Conservation (phyloP, 371 early-diverging fungal species). For the Syncephalis fuscata region DNA sequence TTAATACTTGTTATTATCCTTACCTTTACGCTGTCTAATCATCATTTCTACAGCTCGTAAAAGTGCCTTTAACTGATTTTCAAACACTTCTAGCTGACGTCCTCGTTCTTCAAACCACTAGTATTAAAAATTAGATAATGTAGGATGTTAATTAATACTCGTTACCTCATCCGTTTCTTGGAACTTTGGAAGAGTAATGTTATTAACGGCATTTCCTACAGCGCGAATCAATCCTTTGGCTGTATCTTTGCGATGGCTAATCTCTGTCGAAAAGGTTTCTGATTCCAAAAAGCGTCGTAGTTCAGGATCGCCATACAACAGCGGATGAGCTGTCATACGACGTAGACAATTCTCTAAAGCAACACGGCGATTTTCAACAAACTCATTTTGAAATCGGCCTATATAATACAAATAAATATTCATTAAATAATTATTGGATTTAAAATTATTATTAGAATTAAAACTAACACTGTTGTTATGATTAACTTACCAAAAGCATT, state of each 20-base stretch:
- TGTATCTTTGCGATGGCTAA: slow-evolving; percentile 22
- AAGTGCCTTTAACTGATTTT: slow-evolving; percentile 66
- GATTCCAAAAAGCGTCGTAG: slow-evolving; percentile 79
- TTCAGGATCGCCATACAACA: slow-evolving; percentile 67
- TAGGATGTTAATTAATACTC: not conserved
- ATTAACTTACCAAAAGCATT: slow-evolving; percentile 49
- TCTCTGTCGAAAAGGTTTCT: slow-evolving; percentile 56
- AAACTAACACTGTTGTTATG: not conserved
- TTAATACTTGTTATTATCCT: too few relatives aligned
- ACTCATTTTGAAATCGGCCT: slow-evolving; percentile 90
- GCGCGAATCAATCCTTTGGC: slow-evolving; percentile 32
- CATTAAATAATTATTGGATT: not conserved
- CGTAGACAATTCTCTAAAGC: slow-evolving; percentile 69
- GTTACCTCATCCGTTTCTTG: slow-evolving; percentile 28
- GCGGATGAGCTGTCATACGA: slow-evolving; percentile 69
- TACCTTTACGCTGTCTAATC: slow-evolving; percentile 62
- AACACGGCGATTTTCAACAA: slow-evolving; percentile 75
- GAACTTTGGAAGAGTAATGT: slow-evolving; percentile 25
- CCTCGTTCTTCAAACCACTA: slow-evolving; percentile 68
- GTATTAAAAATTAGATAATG: too few relatives aligned
- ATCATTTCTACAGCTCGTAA: slow-evolving; percentile 66
- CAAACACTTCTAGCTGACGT: slow-evolving; percentile 63
- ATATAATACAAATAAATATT: too few relatives aligned
- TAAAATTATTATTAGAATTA: not conserved
- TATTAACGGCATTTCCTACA: slow-evolving; percentile 26